Conservation (phyloP, 2,329 filamentous ascomycete species). For the Colletotrichum sp. region DNA sequence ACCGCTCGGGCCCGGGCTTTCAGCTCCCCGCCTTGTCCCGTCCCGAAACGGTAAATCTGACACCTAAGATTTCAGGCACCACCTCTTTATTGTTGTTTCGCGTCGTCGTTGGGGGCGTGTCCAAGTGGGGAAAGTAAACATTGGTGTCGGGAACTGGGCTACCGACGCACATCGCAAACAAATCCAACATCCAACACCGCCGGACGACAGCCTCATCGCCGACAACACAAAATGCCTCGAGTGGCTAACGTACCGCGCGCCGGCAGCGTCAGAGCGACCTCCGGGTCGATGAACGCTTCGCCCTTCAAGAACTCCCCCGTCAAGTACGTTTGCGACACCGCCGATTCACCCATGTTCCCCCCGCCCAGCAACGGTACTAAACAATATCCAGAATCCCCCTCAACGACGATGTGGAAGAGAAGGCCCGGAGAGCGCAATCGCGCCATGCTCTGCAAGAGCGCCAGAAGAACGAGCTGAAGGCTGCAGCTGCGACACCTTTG, state of each 20-base stretch:
- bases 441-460: conserved; percentile 88
- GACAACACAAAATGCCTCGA: conserved; percentile 56
- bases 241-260: conserved; percentile 60
- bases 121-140: conserved; percentile 21
- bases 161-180: background rate
- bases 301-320: conserved; percentile 63
- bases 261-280: conserved; percentile 50
- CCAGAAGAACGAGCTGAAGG: conserved; percentile 91
- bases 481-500: conserved; percentile 71
- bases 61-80: conserved; percentile 8
- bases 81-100: conserved; percentile 13
- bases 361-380: conserved; percentile 20
- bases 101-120: conserved; percentile 15
- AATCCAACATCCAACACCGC: background rate
- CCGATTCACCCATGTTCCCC: background rate
- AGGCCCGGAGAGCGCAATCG: conserved; percentile 84
- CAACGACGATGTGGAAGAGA: conserved; percentile 94
- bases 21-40: background rate
- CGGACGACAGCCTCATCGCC: conserved; percentile 24
- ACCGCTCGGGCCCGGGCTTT: background rate
- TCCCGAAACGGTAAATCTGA: background rate
- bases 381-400: conserved; percentile 75
- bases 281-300: conserved; percentile 52
- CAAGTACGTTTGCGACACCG: conserved; percentile 49
- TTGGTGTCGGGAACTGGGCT: background rate